These are phyloP conservation scores for Candida tropicalis DNA, from an alignment of 1,139 yeast genomes.

Conservation along the genomic window DNA sequence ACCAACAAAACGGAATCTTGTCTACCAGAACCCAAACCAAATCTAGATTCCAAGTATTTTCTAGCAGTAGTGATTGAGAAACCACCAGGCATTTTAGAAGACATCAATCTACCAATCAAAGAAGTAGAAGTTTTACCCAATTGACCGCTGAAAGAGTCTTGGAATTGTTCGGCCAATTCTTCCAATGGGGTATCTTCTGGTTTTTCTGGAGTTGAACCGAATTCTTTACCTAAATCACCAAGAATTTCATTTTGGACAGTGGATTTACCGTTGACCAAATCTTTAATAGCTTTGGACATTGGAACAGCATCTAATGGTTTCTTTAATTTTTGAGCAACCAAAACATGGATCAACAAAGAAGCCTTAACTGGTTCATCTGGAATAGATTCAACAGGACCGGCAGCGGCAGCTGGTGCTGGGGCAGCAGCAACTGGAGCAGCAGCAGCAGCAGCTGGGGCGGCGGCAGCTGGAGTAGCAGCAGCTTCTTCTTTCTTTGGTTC, in stretches of 20 bases:
- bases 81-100: conserved; percentile 99
- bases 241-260: conserved; percentile 97
- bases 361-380: conserved; percentile 93
- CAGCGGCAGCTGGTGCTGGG: conserved; percentile 59
- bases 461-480: conserved; percentile 40
- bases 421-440: conserved; percentile 59
- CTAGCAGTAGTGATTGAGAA: conserved; percentile 90
- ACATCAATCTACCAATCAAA: conserved; percentile 84
- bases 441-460: conserved; percentile 49
- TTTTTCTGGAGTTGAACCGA: conserved; percentile 96
- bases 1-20: conserved; percentile 86
- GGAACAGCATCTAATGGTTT: conserved; percentile 86
- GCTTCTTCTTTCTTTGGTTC: conserved; percentile 26
- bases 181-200: conserved; percentile 97
- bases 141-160: conserved; percentile 83
- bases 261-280: conserved; percentile 96
- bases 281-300: conserved; percentile 90
- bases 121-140: conserved; percentile 94
- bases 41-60: conserved; percentile 85
- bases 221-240: conserved; percentile 98
- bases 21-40: conserved; percentile 92
- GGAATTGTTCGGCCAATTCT: conserved; percentile 94
- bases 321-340: conserved; percentile 95
- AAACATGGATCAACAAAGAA: conserved; percentile 74
- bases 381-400: conserved; percentile 79